Conservation (phyloP, 768 basidiomycete genomes). For the Amanita fuliginea region DNA sequence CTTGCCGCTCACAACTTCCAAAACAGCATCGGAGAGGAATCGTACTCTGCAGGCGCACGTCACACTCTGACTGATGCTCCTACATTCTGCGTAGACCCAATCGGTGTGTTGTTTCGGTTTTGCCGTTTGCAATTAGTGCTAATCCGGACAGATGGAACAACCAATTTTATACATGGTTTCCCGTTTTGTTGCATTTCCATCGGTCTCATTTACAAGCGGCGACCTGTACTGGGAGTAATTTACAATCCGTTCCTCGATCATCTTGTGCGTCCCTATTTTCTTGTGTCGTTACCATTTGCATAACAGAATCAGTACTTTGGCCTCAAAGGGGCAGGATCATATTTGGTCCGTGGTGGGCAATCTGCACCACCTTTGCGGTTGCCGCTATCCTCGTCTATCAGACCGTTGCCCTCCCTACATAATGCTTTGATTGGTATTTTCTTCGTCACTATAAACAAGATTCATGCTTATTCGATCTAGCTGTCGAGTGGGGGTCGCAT, state of each 20-base stretch:
- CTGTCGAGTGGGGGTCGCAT: constrained; percentile 86
- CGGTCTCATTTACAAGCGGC: constrained; percentile 73
- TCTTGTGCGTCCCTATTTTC: constrained; percentile 34
- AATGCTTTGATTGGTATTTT: constrained; percentile 53
- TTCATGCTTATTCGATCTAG: constrained; percentile 20
- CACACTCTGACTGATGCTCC: constrained; percentile 73
- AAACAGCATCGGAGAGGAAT: constrained; percentile 87
- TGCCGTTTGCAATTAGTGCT: neutral
- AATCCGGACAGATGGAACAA: constrained; percentile 58
- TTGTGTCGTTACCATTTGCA: neutral
- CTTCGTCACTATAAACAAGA: neutral
- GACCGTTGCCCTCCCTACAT: constrained; percentile 55
- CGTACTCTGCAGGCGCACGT: constrained; percentile 66
- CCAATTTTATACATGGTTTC: constrained; percentile 81
- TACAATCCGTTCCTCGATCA: constrained; percentile 89
- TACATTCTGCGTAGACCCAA: constrained; percentile 95
- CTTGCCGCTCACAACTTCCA: neutral
- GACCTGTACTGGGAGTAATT: constrained; percentile 83
- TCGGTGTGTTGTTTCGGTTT: constrained; percentile 40
- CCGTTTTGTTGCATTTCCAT: constrained; percentile 88
- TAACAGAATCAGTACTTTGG: constrained; percentile 53
- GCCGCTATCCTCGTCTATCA: constrained; percentile 49
- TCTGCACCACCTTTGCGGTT: constrained; percentile 37
- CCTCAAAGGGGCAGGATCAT: constrained; percentile 71
- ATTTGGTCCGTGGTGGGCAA: constrained; percentile 39